Conservation (phyloP, 768 basidiomycete genomes). For the Kwoniella mangroviensis region DNA sequence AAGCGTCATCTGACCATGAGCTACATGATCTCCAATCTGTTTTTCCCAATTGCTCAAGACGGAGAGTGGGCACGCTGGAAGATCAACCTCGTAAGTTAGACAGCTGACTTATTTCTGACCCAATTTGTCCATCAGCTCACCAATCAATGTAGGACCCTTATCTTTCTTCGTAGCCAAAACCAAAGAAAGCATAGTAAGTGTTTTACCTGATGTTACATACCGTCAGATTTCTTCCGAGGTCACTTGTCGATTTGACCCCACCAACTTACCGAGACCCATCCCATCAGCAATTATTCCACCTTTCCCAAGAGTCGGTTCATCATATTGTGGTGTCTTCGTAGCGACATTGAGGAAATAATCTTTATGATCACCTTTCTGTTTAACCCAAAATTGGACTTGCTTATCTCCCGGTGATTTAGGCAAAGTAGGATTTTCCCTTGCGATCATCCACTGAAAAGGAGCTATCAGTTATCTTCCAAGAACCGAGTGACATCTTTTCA, state of each 20-base stretch:
- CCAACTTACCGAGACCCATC: constrained; percentile 70
- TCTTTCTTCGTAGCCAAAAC: constrained; percentile 77
- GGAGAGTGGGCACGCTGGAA: constrained; percentile 46
- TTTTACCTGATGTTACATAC: constrained; percentile 69
- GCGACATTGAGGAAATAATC: constrained; percentile 80
- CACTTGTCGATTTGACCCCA: background rate
- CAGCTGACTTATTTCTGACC: background rate
- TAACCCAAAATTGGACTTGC: constrained; percentile 87
- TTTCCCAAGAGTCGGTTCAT: constrained; percentile 69
- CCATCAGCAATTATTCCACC: constrained; percentile 90
- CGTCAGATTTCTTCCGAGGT: constrained; percentile 6
- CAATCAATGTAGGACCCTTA: constrained; percentile 73
- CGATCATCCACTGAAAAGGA: constrained; percentile 71
- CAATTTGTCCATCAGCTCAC: constrained; percentile 58
- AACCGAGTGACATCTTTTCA: background rate
- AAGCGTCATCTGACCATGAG: constrained; percentile 29
- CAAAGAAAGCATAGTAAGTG: constrained; percentile 82
- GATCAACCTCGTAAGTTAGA: background rate
- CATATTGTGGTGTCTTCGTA: constrained; percentile 73
- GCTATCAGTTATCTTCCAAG: background rate
- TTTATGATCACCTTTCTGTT: constrained; percentile 56
- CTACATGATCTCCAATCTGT: constrained; percentile 48
- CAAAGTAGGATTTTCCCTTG: constrained; percentile 75
- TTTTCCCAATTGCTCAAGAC: constrained; percentile 55
- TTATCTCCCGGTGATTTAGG: constrained; percentile 70